Conservation (phyloP, 495 filamentous ascomycete genomes). For the Penicillium odoratum region DNA sequence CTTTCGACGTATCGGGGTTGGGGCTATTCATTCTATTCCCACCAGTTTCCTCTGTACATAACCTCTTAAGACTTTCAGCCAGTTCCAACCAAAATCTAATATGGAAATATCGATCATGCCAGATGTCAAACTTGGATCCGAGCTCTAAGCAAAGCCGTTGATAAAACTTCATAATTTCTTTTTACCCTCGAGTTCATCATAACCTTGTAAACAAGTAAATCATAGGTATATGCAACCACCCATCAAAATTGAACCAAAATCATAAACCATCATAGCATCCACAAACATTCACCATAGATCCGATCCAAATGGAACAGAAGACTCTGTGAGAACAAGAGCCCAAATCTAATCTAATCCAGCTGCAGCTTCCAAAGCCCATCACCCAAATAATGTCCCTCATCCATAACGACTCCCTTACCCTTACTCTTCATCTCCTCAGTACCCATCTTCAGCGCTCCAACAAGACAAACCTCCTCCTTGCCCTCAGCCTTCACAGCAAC, state of each 20-base stretch:
- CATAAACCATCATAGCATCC: slow-evolving; percentile 3
- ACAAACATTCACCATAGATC: not conserved
- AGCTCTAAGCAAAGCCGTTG: too few relatives aligned
- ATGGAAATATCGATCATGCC: not conserved
- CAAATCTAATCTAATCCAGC: slow-evolving; percentile 53
- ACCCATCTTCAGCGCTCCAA: slow-evolving; percentile 81
- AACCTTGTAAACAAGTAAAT: not conserved
- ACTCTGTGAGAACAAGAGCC: too few relatives aligned
- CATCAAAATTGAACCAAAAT: not conserved
- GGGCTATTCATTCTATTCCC: not conserved
- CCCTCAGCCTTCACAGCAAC: slow-evolving; percentile 91
- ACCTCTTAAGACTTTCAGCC: not conserved
- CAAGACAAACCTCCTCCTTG: slow-evolving; percentile 85
- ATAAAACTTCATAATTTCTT: not conserved
- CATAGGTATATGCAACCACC: slow-evolving; percentile 5
- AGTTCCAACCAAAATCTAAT: not conserved
- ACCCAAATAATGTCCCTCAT: slow-evolving; percentile 88
- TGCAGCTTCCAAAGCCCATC: slow-evolving; percentile 89
- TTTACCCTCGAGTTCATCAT: not conserved
- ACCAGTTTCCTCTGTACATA: not conserved
- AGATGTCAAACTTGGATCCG: too few relatives aligned
- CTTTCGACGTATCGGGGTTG: not conserved
- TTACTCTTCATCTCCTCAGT: slow-evolving; percentile 91
- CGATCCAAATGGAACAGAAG: not conserved
- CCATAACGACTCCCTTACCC: slow-evolving; percentile 89